phyloP scores from a whole-genome alignment of 2,329 filamentous ascomycete species.

The Cladophialophora psammophila region DNA sequence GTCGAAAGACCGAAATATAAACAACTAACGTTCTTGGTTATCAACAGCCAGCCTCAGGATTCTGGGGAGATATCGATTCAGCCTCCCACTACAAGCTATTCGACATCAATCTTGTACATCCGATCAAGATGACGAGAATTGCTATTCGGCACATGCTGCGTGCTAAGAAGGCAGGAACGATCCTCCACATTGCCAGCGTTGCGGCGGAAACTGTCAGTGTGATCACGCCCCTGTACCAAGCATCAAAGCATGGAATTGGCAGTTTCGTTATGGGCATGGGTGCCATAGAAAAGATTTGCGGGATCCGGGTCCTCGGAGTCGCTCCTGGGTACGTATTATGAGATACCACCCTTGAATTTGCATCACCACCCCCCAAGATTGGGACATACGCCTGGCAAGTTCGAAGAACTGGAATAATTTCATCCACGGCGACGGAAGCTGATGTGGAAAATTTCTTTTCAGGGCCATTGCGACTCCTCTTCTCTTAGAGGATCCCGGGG shows the following conservation, averaged over 20 bases:
- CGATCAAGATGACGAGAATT: constrained; percentile 58
- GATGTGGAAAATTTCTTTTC: background rate
- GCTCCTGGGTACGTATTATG: constrained; percentile 58
- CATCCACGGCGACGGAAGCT: constrained; percentile 49
- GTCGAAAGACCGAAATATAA: background rate
- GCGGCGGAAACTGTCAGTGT: constrained; percentile 51
- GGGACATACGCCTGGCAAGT: too few relatives aligned
- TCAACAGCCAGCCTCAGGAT: background rate
- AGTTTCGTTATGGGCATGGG: constrained; percentile 59
- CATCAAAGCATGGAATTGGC: constrained; percentile 57
- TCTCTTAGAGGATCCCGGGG: constrained; percentile 68
- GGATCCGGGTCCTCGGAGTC: constrained; percentile 66
- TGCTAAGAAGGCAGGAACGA: constrained; percentile 23
- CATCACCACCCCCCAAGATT: too few relatives aligned
- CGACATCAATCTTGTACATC: constrained; percentile 60
- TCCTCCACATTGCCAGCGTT: constrained; percentile 58
- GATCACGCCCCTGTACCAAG: constrained; percentile 54
- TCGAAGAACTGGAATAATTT: too few relatives aligned
- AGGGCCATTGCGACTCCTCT: constrained; percentile 56
- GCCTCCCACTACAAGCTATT: constrained; percentile 52
- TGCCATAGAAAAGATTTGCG: constrained; percentile 57
- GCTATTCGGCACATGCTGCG: constrained; percentile 46
- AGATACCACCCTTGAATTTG: constrained; percentile 55
- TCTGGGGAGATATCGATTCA: constrained; percentile 44
- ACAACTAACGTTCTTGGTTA: background rate